phyloP scores from a whole-genome alignment of 2,329 filamentous ascomycete species.

The Penicillium palitans region DNA sequence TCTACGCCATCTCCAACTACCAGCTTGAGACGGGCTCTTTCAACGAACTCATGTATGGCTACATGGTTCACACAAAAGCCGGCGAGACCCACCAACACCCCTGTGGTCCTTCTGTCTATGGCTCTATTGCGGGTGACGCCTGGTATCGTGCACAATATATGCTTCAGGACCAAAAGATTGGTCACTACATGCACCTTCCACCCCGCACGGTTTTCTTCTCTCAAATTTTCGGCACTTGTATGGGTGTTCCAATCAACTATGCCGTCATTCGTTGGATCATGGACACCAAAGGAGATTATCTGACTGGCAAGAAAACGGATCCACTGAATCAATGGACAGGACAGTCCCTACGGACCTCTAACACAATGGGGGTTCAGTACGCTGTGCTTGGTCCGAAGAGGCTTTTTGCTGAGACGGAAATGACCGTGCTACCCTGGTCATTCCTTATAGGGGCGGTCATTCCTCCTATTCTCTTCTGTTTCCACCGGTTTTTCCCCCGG shows the following conservation, averaged over 20 bases:
- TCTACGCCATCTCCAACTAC: slow-evolving; percentile 61
- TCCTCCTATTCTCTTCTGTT: slow-evolving; percentile 46
- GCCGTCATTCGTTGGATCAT: slow-evolving; percentile 62
- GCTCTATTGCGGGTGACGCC: slow-evolving; percentile 60
- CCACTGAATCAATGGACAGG: slow-evolving; percentile 64
- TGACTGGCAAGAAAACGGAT: slow-evolving; percentile 53
- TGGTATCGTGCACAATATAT: slow-evolving; percentile 62
- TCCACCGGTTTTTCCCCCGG: slow-evolving; percentile 56
- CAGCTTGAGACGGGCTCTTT: slow-evolving; percentile 57
- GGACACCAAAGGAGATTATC: slow-evolving; percentile 56
- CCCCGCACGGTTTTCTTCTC: slow-evolving; percentile 62
- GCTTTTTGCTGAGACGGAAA: slow-evolving; percentile 32
- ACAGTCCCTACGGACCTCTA: slow-evolving; percentile 52
- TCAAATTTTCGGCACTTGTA: slow-evolving; percentile 59
- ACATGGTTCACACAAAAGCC: slow-evolving; percentile 55
- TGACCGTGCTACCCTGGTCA: slow-evolving; percentile 33
- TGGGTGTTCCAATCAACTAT: slow-evolving; percentile 63
- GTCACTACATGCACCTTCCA: slow-evolving; percentile 63
- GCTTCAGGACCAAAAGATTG: slow-evolving; percentile 65
- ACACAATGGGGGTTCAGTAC: slow-evolving; percentile 61
- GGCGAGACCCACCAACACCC: slow-evolving; percentile 56
- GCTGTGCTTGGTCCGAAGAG: slow-evolving; percentile 52
- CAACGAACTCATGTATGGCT: slow-evolving; percentile 61
- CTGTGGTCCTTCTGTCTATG: slow-evolving; percentile 58
- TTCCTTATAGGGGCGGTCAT: slow-evolving; percentile 35